Percentiles rank a stretch among this genome's conserved stretches.
Conservation (phyloP, 148 eudicot species). For the Vaccinium corymbosum region DNA sequence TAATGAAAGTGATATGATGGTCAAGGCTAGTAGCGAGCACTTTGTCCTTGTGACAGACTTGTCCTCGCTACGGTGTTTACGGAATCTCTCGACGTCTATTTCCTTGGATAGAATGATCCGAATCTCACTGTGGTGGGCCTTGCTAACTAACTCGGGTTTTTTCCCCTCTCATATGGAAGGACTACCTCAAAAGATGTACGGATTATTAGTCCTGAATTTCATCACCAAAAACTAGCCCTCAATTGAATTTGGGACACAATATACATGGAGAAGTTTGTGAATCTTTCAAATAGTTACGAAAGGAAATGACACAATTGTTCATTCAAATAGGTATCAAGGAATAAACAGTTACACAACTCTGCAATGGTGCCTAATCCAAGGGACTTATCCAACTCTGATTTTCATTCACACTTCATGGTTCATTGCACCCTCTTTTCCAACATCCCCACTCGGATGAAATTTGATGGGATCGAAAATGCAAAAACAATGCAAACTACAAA, state of each 20-base stretch:
- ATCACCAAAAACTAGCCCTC: neutral
- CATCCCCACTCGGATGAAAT: neutral
- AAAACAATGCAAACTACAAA: neutral
- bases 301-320: neutral
- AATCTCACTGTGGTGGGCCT: neutral
- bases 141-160: neutral
- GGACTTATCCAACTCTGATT: neutral
- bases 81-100: neutral
- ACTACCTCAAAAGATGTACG: neutral
- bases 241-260: neutral
- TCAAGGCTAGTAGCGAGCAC: neutral
- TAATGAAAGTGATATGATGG: neutral
- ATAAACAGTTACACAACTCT: neutral
- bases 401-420: neutral
- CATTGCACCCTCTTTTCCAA: neutral
- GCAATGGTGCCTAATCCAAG: neutral
- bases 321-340: neutral
- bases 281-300: neutral
- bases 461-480: neutral
- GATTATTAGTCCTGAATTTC: neutral
- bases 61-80: neutral
- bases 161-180: neutral
- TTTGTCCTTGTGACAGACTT: neutral
- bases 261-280: neutral
- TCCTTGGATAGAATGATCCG: neutral